These are phyloP conservation scores for Eimeria acervulina DNA, from an alignment of 169 alveolate genomes.

Conservation along the genomic window DNA sequence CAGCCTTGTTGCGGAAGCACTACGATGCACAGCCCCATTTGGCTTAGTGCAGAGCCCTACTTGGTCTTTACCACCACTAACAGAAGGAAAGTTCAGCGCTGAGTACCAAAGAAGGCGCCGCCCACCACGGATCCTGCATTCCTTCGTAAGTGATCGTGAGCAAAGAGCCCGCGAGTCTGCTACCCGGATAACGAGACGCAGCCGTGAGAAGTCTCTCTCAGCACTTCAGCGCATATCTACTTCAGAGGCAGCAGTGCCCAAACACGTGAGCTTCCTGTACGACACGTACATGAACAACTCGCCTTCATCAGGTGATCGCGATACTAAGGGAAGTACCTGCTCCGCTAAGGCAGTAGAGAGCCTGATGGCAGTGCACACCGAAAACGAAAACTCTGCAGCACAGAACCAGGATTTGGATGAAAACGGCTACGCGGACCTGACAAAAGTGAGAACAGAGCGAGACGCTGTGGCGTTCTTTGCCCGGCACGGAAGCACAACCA, in stretches of 20 bases:
- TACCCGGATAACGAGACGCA: conserved; percentile 20
- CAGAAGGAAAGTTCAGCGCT: not conserved
- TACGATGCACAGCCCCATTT: conserved; percentile 62
- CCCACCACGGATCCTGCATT: conserved; percentile 49
- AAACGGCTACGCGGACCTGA: conserved; percentile 65
- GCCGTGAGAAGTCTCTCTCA: conserved; percentile 21
- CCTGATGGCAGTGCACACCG: conserved; percentile 48
- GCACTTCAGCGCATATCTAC: conserved; percentile 40
- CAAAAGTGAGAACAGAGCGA: conserved; percentile 87
- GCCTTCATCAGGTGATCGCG: not conserved
- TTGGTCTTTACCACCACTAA: conserved; percentile 28
- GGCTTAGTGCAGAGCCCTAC: conserved; percentile 62
- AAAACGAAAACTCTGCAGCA: conserved; percentile 12
- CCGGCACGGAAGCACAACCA: conserved; percentile 92
- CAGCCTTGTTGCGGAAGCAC: conserved; percentile 65
- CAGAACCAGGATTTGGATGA: conserved; percentile 71
- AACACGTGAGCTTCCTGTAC: conserved; percentile 59
- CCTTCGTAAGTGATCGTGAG: not conserved
- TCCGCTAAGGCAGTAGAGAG: conserved; percentile 1
- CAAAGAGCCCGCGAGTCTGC: not conserved
- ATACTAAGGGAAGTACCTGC: not conserved
- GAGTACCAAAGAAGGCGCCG: not conserved
- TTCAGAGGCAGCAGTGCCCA: conserved; percentile 42
- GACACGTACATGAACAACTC: conserved; percentile 43
- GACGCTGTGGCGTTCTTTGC: conserved; percentile 95